Evolutionary conservation across 176 grass and related monocot species (phyloP).

Genomic region (Zoysia japonica): DNA sequence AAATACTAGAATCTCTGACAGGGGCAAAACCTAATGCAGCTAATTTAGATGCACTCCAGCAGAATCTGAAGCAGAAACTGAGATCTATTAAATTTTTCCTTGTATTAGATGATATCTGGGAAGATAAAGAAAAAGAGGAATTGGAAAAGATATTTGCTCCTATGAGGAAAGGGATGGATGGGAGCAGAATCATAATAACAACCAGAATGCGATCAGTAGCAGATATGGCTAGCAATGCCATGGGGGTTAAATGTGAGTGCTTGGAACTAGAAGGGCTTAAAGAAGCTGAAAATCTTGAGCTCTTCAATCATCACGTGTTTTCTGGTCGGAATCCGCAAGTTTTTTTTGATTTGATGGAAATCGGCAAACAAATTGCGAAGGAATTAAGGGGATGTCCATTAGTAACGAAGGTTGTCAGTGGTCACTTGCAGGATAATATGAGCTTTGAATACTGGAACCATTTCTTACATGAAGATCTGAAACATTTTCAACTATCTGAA

Average conservation of each 20-base stretch:
- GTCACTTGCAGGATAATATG: slow-evolving; percentile 31
- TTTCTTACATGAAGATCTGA: slow-evolving; percentile 30
- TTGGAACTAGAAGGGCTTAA: slow-evolving; percentile 37
- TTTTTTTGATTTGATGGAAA: slow-evolving; percentile 4
- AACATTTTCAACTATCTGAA: slow-evolving; percentile 31
- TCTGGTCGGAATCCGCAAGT: background rate
- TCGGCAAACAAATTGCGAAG: slow-evolving; percentile 37
- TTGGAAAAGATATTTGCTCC: slow-evolving; percentile 54
- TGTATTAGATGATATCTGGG: slow-evolving; percentile 56
- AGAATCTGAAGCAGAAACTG: slow-evolving; percentile 12
- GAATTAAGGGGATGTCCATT: slow-evolving; percentile 52
- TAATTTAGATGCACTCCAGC: slow-evolving; percentile 32
- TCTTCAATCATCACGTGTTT: slow-evolving; percentile 50
- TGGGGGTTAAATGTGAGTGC: slow-evolving; percentile 12
- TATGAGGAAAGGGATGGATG: slow-evolving; percentile 7
- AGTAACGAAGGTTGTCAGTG: slow-evolving; percentile 48
- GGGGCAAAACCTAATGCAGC: background rate
- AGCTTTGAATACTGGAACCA: slow-evolving; percentile 14
- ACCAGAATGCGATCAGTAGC: slow-evolving; percentile 42
- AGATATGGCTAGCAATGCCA: slow-evolving; percentile 1
- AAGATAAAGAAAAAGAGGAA: slow-evolving; percentile 18
- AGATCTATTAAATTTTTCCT: slow-evolving; percentile 26
- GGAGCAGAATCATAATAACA: slow-evolving; percentile 53
- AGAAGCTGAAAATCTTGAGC: slow-evolving; percentile 30
- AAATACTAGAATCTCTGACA: background rate